Evolutionary conservation across 208 protist species (phyloP).

Genomic region (Leishmania turanica): DNA sequence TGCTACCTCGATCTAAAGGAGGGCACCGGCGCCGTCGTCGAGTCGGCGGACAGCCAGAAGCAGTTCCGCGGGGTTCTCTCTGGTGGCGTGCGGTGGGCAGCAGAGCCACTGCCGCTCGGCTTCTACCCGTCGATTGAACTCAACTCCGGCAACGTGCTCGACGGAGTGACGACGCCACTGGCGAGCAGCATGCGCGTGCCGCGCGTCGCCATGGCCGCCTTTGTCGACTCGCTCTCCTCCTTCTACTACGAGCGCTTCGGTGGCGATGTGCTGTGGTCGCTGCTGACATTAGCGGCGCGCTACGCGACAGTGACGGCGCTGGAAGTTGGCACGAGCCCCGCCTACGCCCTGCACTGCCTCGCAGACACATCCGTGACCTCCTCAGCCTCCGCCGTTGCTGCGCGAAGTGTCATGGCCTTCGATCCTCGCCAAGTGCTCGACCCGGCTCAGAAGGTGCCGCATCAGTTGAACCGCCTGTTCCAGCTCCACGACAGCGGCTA

Average conservation of each 20-base stretch:
- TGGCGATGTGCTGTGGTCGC: slow-evolving; percentile 33
- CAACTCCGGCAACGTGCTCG: slow-evolving; percentile 18
- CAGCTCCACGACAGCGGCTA: slow-evolving; percentile 28
- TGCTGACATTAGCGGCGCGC: slow-evolving; percentile 18
- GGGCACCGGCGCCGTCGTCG: slow-evolving; percentile 25
- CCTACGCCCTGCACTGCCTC: slow-evolving; percentile 25
- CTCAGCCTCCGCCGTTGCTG: neutral
- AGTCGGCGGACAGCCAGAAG: slow-evolving; percentile 23
- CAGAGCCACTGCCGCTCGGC: slow-evolving; percentile 32
- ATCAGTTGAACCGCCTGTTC: slow-evolving; percentile 29
- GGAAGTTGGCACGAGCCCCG: slow-evolving; percentile 30
- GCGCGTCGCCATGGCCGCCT: slow-evolving; percentile 14
- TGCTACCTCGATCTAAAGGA: slow-evolving; percentile 43
- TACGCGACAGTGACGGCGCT: slow-evolving; percentile 30
- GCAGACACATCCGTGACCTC: neutral
- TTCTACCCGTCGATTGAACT: slow-evolving; percentile 39
- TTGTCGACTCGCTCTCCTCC: slow-evolving; percentile 28
- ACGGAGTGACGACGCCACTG: slow-evolving; percentile 18
- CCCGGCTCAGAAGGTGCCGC: slow-evolving; percentile 16
- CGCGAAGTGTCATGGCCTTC: neutral
- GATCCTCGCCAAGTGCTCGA: slow-evolving; percentile 35
- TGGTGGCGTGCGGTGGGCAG: slow-evolving; percentile 28
- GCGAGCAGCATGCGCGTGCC: slow-evolving; percentile 26
- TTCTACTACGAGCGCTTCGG: slow-evolving; percentile 31
- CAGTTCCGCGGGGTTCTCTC: slow-evolving; percentile 25